A percentile compares a stretch with the other conserved stretches of the same genome.
These are phyloP conservation scores for Tubosaeta sp. DNA, from an alignment of 768 basidiomycete genomes.

Conservation along the genomic window DNA sequence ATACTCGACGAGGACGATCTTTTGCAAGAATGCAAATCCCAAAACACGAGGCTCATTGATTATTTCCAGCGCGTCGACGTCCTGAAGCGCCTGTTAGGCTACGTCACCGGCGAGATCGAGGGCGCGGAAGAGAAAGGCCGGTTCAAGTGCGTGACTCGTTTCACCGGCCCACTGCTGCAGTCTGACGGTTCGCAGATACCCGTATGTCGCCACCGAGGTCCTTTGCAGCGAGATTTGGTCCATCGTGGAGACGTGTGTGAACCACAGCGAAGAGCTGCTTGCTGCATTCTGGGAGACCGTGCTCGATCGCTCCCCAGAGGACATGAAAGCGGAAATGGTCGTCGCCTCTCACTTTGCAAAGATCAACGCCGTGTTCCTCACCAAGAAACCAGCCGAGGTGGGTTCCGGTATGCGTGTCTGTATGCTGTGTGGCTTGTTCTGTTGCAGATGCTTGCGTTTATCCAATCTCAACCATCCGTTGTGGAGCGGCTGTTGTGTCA, in stretches of 20 bases:
- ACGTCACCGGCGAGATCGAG: constrained; percentile 86
- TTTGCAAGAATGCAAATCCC: constrained; percentile 90
- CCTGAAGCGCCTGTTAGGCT: constrained; percentile 72
- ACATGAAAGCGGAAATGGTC: constrained; percentile 81
- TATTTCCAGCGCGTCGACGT: constrained; percentile 83
- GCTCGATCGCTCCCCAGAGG: constrained; percentile 72
- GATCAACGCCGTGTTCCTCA: constrained; percentile 84
- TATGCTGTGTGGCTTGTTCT: constrained; percentile 13
- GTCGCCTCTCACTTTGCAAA: constrained; percentile 94
- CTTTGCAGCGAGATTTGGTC: constrained; percentile 95
- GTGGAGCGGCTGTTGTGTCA: constrained; percentile 80
- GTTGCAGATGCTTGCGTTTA: constrained; percentile 85
- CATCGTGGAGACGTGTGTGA: constrained; percentile 85
- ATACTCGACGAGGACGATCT: constrained; percentile 93
- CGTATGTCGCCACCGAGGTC: constrained; percentile 90
- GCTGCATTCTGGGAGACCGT: constrained; percentile 91
- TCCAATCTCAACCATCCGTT: constrained; percentile 75
- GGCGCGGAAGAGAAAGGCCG: constrained; percentile 71
- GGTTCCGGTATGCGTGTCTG: constrained; percentile 24
- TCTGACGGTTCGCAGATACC: constrained; percentile 56
- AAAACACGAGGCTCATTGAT: constrained; percentile 85
- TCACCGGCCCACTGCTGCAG: not conserved
- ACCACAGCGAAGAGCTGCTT: constrained; percentile 65
- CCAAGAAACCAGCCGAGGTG: constrained; percentile 87
- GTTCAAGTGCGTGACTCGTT: constrained; percentile 64